Evolutionary conservation across 805 yeast genomes (phyloP).

Genomic region (Starmerella stigmatis): DNA sequence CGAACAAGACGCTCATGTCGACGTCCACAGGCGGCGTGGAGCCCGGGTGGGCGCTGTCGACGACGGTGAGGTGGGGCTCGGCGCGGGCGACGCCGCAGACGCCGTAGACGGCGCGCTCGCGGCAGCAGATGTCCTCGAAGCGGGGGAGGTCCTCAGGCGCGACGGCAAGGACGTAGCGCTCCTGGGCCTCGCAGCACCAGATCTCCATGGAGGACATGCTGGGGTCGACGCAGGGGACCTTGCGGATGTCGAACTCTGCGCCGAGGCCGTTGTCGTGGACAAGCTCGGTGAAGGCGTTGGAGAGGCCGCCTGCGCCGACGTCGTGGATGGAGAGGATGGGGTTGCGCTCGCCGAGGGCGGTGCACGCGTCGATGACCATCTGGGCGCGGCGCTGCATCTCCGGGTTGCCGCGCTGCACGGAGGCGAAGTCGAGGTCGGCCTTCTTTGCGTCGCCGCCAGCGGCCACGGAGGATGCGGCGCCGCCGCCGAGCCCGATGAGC

Average conservation of each 20-base stretch:
- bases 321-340: slow-evolving; percentile 96
- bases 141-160: slow-evolving; percentile 60
- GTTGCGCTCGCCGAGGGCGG: slow-evolving; percentile 57
- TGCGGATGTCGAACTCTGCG: slow-evolving; percentile 83
- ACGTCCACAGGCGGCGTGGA: slow-evolving; percentile 72
- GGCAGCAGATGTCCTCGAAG: slow-evolving; percentile 71
- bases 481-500: slow-evolving; percentile 98
- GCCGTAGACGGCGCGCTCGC: slow-evolving; percentile 94
- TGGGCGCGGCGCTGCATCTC: slow-evolving; percentile 99
- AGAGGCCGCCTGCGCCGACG: slow-evolving; percentile 98
- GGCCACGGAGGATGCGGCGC: slow-evolving; percentile 96
- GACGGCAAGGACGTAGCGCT: slow-evolving; percentile 91
- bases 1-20: slow-evolving; percentile 89
- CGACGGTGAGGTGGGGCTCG: slow-evolving; percentile 71
- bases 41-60: slow-evolving; percentile 63
- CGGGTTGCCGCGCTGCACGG: slow-evolving; percentile 98
- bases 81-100: slow-evolving; percentile 90
- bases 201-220: slow-evolving; percentile 99
- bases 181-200: slow-evolving; percentile 99
- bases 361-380: slow-evolving; percentile 92
- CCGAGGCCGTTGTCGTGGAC: slow-evolving; percentile 96
- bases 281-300: slow-evolving; percentile 93
- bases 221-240: slow-evolving; percentile 81
- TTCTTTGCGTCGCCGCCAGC: slow-evolving; percentile 64
- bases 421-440: slow-evolving; percentile 93